These are phyloP conservation scores for Incumbomyces lentus DNA, from an alignment of 2,329 filamentous ascomycete species.

Conservation along the genomic window DNA sequence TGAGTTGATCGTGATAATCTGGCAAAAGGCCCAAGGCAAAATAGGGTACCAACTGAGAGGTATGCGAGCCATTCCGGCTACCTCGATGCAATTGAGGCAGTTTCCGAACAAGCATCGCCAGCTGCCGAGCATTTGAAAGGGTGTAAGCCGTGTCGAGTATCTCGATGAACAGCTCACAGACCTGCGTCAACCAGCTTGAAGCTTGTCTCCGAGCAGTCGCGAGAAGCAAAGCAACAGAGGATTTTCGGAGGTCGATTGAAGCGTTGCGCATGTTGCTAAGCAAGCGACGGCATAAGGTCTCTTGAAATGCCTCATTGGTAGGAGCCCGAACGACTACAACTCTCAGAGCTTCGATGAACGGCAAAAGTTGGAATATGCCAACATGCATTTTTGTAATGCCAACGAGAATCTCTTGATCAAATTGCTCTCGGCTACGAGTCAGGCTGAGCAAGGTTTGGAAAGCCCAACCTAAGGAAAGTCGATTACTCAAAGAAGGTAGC, in stretches of 20 bases:
- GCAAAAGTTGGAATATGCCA: slow-evolving; percentile 39
- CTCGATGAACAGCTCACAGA: slow-evolving; percentile 57
- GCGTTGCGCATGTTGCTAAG: slow-evolving; percentile 64
- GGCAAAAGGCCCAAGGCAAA: slow-evolving; percentile 88
- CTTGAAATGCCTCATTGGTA: slow-evolving; percentile 3
- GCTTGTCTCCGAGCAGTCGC: slow-evolving; percentile 40
- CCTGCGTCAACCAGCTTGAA: slow-evolving; percentile 36
- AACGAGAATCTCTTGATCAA: not conserved
- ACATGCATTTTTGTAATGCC: not conserved
- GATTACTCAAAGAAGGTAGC: not conserved
- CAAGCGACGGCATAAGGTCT: slow-evolving; percentile 37
- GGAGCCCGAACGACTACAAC: slow-evolving; percentile 18
- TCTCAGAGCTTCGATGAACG: slow-evolving; percentile 52
- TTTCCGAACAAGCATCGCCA: slow-evolving; percentile 79
- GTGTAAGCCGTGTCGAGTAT: slow-evolving; percentile 71
- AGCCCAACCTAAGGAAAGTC: slow-evolving; percentile 1
- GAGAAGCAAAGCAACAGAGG: slow-evolving; percentile 62
- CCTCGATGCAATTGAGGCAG: slow-evolving; percentile 56
- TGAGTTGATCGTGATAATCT: slow-evolving; percentile 71
- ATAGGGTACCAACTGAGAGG: slow-evolving; percentile 61
- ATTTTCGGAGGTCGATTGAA: slow-evolving; percentile 62
- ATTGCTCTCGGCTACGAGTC: not conserved
- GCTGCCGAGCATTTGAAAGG: slow-evolving; percentile 62
- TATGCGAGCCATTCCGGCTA: slow-evolving; percentile 50
- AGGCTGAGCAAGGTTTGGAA: not conserved